Evolutionary conservation across 2,329 filamentous ascomycete genomes (phyloP).

Genomic region (Botrytis pseudocinerea): DNA sequence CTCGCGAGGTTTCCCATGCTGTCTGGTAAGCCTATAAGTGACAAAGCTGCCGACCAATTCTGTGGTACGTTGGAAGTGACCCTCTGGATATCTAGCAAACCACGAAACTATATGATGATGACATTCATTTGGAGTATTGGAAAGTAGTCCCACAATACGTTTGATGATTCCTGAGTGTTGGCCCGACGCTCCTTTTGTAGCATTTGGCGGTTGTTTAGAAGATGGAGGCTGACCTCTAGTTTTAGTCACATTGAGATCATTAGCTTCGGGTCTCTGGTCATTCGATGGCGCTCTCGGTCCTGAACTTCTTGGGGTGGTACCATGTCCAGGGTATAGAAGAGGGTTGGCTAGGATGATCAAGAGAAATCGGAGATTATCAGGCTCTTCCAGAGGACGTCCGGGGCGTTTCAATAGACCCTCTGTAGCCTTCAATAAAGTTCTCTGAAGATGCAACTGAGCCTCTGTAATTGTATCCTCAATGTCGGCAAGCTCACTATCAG

Average conservation of each 20-base stretch:
- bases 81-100: conserved; percentile 70
- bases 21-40: conserved; percentile 73
- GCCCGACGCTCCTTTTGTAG: conserved; percentile 46
- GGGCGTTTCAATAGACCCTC: conserved; percentile 81
- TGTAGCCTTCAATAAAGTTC: conserved; percentile 72
- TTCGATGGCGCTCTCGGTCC: conserved; percentile 20
- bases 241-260: neutral
- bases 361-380: conserved; percentile 74
- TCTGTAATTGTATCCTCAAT: conserved; percentile 56
- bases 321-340: conserved; percentile 57
- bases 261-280: conserved; percentile 7
- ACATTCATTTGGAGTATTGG: conserved; percentile 72
- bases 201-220: conserved; percentile 24
- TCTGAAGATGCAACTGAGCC: conserved; percentile 69
- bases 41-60: conserved; percentile 78
- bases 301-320: conserved; percentile 10
- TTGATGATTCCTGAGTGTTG: conserved; percentile 85
- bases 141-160: conserved; percentile 75
- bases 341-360: conserved; percentile 80
- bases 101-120: conserved; percentile 77
- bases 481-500: conserved; percentile 40
- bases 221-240: conserved; percentile 20
- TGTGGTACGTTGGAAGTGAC: conserved; percentile 70
- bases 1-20: conserved; percentile 66
- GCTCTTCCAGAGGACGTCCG: conserved; percentile 64